A percentile compares a stretch with the other conserved stretches of the same genome.
phyloP scores from a whole-genome alignment of 306 rosid species.

The Styphnolobium japonicum region DNA sequence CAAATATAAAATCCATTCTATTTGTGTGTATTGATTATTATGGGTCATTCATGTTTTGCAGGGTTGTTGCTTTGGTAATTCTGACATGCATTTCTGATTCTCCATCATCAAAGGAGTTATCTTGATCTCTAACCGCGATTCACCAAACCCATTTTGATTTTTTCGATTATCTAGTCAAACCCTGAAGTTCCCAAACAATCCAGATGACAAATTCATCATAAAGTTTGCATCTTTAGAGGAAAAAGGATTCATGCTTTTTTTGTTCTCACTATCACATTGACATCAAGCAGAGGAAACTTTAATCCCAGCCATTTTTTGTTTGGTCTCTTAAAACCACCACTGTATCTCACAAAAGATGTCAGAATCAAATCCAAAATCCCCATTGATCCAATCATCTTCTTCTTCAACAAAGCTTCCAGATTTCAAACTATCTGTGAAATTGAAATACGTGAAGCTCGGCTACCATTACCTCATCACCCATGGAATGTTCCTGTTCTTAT shows the following conservation, averaged over 20 bases:
- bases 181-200: background rate
- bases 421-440: conserved; percentile 51
- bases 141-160: background rate
- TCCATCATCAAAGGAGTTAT: too few species aligned
- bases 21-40: background rate
- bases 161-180: background rate
- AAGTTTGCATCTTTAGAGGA: conserved; percentile 2
- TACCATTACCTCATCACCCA: conserved; percentile 59
- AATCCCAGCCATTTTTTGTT: background rate
- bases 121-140: background rate
- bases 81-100: conserved; percentile 14
- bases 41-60: conserved; percentile 31
- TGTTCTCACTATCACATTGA: conserved; percentile 11
- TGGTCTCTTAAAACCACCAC: background rate
- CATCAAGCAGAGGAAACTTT: background rate
- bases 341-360: conserved; percentile 32
- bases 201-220: background rate
- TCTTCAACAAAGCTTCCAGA: conserved; percentile 45
- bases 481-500: conserved; percentile 51
- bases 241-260: conserved; percentile 15
- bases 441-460: conserved; percentile 63
- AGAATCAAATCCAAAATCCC: conserved; percentile 27
- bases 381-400: conserved; percentile 26
- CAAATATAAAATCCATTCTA: background rate
- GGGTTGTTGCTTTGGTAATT: conserved; percentile 24